phyloP scores from a whole-genome alignment of 331 rosid genomes.

The Quercus lobata region DNA sequence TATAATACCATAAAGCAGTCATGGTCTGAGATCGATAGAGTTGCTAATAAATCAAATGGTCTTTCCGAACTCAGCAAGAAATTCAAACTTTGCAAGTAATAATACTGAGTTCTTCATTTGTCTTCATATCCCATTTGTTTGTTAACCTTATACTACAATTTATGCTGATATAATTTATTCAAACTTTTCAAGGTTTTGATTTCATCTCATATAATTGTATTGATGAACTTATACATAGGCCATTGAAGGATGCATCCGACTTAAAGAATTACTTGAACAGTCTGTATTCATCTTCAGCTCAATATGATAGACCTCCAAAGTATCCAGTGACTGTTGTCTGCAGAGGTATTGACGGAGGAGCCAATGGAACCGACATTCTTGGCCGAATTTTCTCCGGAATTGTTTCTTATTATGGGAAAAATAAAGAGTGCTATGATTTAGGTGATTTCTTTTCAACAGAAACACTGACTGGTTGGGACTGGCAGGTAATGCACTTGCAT shows the following conservation, averaged over 20 bases:
- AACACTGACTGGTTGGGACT: background rate
- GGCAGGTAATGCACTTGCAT: slow-evolving; percentile 10
- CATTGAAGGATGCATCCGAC: slow-evolving; percentile 1
- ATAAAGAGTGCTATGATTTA: background rate
- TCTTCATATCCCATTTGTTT: too few relatives aligned
- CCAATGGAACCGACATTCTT: slow-evolving; percentile 8
- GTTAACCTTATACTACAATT: too few relatives aligned
- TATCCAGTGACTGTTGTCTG: background rate
- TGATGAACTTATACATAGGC: background rate
- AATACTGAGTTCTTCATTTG: background rate
- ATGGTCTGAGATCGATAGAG: slow-evolving; percentile 56
- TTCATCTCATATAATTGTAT: too few relatives aligned
- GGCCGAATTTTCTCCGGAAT: slow-evolving; percentile 6
- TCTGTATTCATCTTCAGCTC: background rate
- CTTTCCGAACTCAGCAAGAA: slow-evolving; percentile 46
- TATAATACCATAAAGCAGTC: slow-evolving; percentile 46
- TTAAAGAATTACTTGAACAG: background rate
- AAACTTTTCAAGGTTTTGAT: too few relatives aligned
- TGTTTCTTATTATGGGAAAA: background rate
- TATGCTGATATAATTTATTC: too few relatives aligned
- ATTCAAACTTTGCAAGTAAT: slow-evolving; percentile 63
- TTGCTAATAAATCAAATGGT: slow-evolving; percentile 39
- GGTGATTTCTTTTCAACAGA: background rate
- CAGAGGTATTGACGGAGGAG: background rate
- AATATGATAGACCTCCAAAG: slow-evolving; percentile 6